These are phyloP conservation scores for Coprinopsis sp. DNA, from an alignment of 768 basidiomycete species.

Conservation along the genomic window DNA sequence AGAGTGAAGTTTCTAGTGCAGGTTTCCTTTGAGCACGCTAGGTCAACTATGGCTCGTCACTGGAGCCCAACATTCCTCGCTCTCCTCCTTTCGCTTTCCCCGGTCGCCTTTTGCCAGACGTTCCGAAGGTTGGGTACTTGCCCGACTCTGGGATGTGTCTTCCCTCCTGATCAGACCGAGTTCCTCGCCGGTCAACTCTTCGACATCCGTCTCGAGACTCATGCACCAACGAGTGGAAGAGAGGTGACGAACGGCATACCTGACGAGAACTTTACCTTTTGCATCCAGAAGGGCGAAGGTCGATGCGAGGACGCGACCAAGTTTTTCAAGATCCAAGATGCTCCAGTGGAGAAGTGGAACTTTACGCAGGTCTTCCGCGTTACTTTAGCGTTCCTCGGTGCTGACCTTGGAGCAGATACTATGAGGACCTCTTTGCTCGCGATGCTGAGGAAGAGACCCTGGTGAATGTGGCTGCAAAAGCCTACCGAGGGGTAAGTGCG, in stretches of 20 bases:
- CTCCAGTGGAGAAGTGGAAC: conserved; percentile 35
- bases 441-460: conserved; percentile 28
- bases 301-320: conserved; percentile 30
- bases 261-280: conserved; percentile 37
- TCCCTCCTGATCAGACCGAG: conserved; percentile 42
- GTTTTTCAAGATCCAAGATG: conserved; percentile 31
- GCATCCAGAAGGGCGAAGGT: conserved; percentile 30
- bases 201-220: conserved; percentile 39
- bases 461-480: conserved; percentile 41
- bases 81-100: conserved; percentile 17
- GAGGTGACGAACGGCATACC: conserved; percentile 33
- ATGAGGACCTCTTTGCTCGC: conserved; percentile 39
- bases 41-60: no score
- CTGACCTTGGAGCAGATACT: conserved; percentile 26
- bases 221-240: conserved; percentile 37
- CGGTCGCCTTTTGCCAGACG: conserved; percentile 29
- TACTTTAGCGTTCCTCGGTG: not conserved
- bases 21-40: no score
- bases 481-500: conserved; percentile 34
- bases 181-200: conserved; percentile 40
- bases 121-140: conserved; percentile 38
- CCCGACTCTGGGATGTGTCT: conserved; percentile 37
- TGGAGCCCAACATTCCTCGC: conserved; percentile 1
- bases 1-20: no score
- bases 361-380: conserved; percentile 28